Evolutionary conservation across 139 green algal species (phyloP).

Genomic region (Haematococcus sp.): DNA sequence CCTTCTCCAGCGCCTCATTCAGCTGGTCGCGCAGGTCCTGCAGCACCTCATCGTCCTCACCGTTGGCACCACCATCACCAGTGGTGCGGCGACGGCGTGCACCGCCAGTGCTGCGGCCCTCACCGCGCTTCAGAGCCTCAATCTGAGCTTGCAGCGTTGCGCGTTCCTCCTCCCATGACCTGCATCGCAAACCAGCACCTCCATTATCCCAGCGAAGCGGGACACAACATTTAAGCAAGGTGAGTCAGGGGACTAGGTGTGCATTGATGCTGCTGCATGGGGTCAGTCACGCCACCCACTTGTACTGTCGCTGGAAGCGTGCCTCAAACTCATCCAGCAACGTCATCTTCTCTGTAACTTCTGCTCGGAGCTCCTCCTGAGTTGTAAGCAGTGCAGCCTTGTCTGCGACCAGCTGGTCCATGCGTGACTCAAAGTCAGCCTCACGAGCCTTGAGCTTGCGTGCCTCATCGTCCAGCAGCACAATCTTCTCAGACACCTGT

Average conservation of each 20-base stretch:
- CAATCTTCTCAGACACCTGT: constrained; percentile 65
- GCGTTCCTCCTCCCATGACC: constrained; percentile 56
- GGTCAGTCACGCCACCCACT: too few relatives aligned
- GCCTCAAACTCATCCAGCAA: constrained; percentile 72
- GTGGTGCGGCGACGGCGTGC: background rate
- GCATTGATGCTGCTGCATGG: too few relatives aligned
- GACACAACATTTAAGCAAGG: too few relatives aligned
- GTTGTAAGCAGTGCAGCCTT: constrained; percentile 34
- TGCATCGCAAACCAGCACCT: too few relatives aligned
- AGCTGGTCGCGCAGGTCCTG: constrained; percentile 37
- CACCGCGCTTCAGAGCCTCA: constrained; percentile 24
- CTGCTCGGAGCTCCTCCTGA: constrained; percentile 43
- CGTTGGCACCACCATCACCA: background rate
- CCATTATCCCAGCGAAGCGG: too few relatives aligned
- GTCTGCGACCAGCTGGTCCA: constrained; percentile 37
- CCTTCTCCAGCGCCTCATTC: constrained; percentile 44
- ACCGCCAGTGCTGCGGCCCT: background rate
- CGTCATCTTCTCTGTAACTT: constrained; percentile 59
- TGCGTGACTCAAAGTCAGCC: constrained; percentile 21
- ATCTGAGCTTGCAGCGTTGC: constrained; percentile 45
- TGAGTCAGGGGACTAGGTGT: too few relatives aligned
- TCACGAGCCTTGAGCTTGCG: constrained; percentile 36
- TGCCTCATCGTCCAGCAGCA: constrained; percentile 45
- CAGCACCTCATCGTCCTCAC: constrained; percentile 12
- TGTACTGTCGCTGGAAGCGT: constrained; percentile 58